Base-by-base conservation (phyloP, 495 filamentous ascomycete genomes). In the Aspergillus panamensis region DNA sequence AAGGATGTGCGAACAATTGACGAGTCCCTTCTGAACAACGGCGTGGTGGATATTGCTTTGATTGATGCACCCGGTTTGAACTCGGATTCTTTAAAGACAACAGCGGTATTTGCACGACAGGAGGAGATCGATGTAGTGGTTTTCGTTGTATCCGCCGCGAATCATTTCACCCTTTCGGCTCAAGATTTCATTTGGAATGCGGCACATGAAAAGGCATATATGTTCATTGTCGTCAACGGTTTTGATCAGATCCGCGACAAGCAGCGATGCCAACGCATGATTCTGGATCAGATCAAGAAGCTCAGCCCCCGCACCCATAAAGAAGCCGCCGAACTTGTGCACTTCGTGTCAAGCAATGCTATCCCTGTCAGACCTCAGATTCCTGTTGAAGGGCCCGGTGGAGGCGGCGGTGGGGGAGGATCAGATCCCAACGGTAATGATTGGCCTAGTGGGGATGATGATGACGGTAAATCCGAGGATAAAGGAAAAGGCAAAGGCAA, bases 41-140 rank as follows among this genome's bases (percentile, higher is more conserved):
- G 94, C 17, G 92, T 97, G 2, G 92, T 98, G 40, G 95, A 98
- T 69, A 98, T 98, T 69, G 92, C 93, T 6, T 80, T 98, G 50
- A 98, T 97, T 62, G 94, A 98, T 70, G 95, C 94, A 0, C 94
- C 94, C 8, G 94, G 94, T 33, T 79, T 98, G 51, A 98, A 98
- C 72, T 89, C 86, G 48, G 95, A 97, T 66, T 96, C 92, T 0
- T 81, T 96, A 32, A 97, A 97, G 74, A 98, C 94, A 1, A 97
- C 94, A 0, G 94, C 95, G 8, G 86, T 97, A 10, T 98, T 97
- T 72, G 94, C 94, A 29, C 81, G 94, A 39, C 93, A 98, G 71
- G 94, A 97, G 69, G 94, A 98, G 72, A 97, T 98, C 57, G 94
- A 98, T 71, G 94, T 98, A 5, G 95, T 98, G 19, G 94, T 98